phyloP scores from a whole-genome alignment of 768 basidiomycete species.

The Lepiota venenata region DNA sequence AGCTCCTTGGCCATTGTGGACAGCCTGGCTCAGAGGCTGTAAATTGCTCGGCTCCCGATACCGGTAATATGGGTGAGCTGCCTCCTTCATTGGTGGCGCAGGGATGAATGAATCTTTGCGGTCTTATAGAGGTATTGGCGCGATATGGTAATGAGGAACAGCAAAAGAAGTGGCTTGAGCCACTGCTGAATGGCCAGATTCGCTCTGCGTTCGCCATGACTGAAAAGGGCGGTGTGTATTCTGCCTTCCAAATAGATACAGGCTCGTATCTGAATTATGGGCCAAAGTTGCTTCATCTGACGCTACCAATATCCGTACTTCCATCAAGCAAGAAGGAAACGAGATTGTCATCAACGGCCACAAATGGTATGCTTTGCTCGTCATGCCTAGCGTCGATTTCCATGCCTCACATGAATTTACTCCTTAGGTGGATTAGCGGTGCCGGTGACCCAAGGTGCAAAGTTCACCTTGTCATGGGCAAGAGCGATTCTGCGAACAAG shows the following conservation, averaged over 20 bases:
- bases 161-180: constrained; percentile 85
- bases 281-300: constrained; percentile 84
- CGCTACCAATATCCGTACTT: constrained; percentile 91
- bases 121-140: constrained; percentile 83
- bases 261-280: neutral
- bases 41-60: constrained; percentile 96
- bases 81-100: neutral
- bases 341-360: constrained; percentile 94
- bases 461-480: constrained; percentile 92
- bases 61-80: constrained; percentile 90
- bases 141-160: constrained; percentile 91
- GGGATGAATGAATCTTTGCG: constrained; percentile 4
- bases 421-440: constrained; percentile 89
- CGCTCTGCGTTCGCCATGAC: constrained; percentile 98
- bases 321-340: constrained; percentile 77
- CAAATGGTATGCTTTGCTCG: constrained; percentile 67
- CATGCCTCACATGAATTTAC: neutral
- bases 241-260: neutral
- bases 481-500: constrained; percentile 84
- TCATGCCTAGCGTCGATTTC: neutral
- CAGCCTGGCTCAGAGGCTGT: constrained; percentile 82
- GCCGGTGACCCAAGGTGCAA: constrained; percentile 91
- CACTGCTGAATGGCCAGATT: constrained; percentile 89
- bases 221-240: constrained; percentile 70
- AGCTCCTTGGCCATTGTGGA: constrained; percentile 82